A percentile compares a stretch with the other conserved stretches of the same genome.
These are phyloP conservation scores for Fraxinus albicans DNA, from an alignment of 305 asterid species.

Conservation along the genomic window DNA sequence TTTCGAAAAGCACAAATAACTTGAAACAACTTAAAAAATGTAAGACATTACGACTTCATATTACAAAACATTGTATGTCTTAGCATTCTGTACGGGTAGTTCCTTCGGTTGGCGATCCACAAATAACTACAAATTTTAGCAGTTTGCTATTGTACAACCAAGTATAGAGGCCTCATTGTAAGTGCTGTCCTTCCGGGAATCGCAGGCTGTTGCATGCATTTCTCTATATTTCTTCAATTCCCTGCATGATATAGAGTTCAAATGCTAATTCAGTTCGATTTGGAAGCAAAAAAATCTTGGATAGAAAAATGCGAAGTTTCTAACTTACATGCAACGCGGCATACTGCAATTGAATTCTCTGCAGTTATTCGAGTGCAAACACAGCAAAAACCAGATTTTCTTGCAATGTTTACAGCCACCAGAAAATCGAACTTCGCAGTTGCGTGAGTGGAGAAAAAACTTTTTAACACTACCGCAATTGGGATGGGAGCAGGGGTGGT, in stretches of 20 bases:
- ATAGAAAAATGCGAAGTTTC: neutral
- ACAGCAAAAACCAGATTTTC: conserved; percentile 40
- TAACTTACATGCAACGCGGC: conserved; percentile 63
- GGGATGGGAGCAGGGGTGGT: conserved; percentile 38
- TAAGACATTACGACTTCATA: neutral
- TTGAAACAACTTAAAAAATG: neutral
- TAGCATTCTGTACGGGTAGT: neutral
- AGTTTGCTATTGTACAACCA: neutral
- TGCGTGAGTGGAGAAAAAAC: conserved; percentile 34
- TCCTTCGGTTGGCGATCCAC: neutral
- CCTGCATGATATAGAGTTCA: conserved; percentile 30
- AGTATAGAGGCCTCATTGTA: neutral
- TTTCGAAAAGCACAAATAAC: neutral
- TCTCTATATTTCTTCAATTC: conserved; percentile 31
- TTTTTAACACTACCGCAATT: conserved; percentile 30
- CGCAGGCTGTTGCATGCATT: conserved; percentile 14
- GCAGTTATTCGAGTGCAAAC: conserved; percentile 42
- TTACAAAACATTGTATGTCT: neutral
- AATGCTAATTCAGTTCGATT: neutral
- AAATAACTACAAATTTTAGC: neutral
- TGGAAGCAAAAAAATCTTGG: conserved; percentile 11
- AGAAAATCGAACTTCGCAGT: conserved; percentile 27
- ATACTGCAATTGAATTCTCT: conserved; percentile 37
- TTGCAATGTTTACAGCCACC: conserved; percentile 45
- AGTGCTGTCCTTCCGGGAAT: conserved; percentile 13